Evolutionary conservation across 768 basidiomycete genomes (phyloP), one percentile per base, ranked within the genome.

Genomic region (Hirschioporus abietinus): DNA sequence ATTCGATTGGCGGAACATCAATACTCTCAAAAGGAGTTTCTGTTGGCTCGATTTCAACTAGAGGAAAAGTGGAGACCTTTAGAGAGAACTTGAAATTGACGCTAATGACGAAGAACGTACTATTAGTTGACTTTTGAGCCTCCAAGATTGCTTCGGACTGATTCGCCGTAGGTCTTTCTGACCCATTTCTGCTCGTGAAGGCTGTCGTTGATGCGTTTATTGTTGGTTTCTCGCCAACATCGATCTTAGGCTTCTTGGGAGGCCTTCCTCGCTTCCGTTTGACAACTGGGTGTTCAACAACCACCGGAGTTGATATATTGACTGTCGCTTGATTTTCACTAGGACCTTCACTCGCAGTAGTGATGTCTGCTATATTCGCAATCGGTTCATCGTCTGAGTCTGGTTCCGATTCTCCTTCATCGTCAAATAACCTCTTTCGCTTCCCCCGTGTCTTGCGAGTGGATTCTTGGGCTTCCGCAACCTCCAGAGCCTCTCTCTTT

Each of bases 401-500:
- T 5, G 12, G 4, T 52, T 52, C 42, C 42, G 42, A 15, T 20
- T 52, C 42, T 20, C 42, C 42, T 52, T 52, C 42, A 52, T 52
- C 42, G 12, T 52, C 42, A 20, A 15, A 52, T 12, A 10, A 15
- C 42, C 42, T 52, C 20, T 52, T 52, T 52, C 42, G 12, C 20
- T 52, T 52, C 12, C 20, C 42, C 42, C 42, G 1, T 52, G 42
- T 52, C 15, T 52, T 52, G 20, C 20, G 20, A 15, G 12, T 20
- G 12, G 42, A 52, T 15, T 1, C 42, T 15, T 15, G 15, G 12
- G 6, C 42, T 52, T 52, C 15, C 12, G 6, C 42, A 20, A 3
- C 42, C 42, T 52, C 42, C 42, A 15, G 42, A 15, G 4, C 20
- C 42, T 20, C 42, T 52, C 12, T 52, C 87, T 70, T 82, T 83